Evolutionary conservation across 169 alveolate species (phyloP), one percentile per base, ranked within the genome.

Genomic region (Babesia ovis): DNA sequence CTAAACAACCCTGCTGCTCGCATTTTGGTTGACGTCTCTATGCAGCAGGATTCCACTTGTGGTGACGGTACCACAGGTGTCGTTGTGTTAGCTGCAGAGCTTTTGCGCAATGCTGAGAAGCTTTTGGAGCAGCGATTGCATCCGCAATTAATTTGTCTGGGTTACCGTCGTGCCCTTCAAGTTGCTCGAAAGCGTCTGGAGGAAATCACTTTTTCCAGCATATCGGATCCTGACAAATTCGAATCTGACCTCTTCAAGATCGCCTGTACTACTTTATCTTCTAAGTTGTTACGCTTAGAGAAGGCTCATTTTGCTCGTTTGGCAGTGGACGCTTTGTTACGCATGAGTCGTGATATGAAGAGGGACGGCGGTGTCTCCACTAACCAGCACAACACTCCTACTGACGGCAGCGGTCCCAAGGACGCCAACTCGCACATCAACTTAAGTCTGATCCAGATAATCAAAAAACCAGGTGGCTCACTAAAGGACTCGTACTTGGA

Each of bases 1-100:
- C 94, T 98, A 27, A 99, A 97, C 89, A 98, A 98, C 90, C 99
- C 99, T 23, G 99, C 99, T 43, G 99, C 99, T 18, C 96, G 95
- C 89, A 96, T 97, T 53, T 90, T 98, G 54, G 98, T 97, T 50
- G 99, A 95, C 84, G 92, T 92, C 14, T 92, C 96, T 53, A 92
- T 87, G 92, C 95, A 90, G 55, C 97, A 95, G 79, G 98, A 95
- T 62, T 74, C 80, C 42, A 91, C 93, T 56, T 95, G 98, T 77
- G 98, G 98, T 11, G 98, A 95, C 68, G 98, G 98, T 32, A 94
- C 98, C 20, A 98, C 99, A 14, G 97, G 99, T 23, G 99, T 98
- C 27, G 99, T 97, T 58, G 99, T 98, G 11, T 89, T 97, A 60
- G 99, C 99, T 32, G 99, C 99, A 5, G 99, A 98, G 91, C 92